Conservation (phyloP, 805 yeast genomes). For the Metschnikowia amazonensis region DNA sequence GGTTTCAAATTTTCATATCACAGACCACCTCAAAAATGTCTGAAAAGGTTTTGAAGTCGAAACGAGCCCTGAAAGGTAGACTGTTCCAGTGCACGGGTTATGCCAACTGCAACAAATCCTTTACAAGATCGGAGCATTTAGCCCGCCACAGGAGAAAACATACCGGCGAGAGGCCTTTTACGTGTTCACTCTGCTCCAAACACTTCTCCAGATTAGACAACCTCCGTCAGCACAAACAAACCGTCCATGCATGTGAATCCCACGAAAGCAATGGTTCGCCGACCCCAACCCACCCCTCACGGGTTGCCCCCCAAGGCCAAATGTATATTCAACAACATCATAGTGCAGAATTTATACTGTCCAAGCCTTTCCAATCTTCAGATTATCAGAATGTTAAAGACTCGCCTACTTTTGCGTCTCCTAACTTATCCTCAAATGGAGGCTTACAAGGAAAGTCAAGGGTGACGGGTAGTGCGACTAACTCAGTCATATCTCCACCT, state of each 20-base stretch:
- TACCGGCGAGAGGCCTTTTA: constrained; percentile 91
- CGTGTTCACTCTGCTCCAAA: constrained; percentile 77
- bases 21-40: background rate
- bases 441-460: background rate
- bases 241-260: constrained; percentile 48
- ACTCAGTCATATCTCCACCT: constrained; percentile 1
- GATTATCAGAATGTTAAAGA: background rate
- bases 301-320: background rate
- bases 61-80: constrained; percentile 49
- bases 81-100: constrained; percentile 83
- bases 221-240: constrained; percentile 85
- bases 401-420: constrained; percentile 1
- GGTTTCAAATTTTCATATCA: background rate
- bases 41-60: constrained; percentile 21
- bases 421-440: background rate
- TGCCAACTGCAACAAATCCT: constrained; percentile 83
- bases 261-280: constrained; percentile 13
- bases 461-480: background rate
- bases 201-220: constrained; percentile 82
- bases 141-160: constrained; percentile 91
- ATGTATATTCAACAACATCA: constrained; percentile 1
- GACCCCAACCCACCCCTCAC: background rate
- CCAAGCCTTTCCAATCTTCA: background rate
- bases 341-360: background rate
- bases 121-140: constrained; percentile 86